Evolutionary conservation across 805 yeast species (phyloP).

Genomic region (Deakozyma indianensis): DNA sequence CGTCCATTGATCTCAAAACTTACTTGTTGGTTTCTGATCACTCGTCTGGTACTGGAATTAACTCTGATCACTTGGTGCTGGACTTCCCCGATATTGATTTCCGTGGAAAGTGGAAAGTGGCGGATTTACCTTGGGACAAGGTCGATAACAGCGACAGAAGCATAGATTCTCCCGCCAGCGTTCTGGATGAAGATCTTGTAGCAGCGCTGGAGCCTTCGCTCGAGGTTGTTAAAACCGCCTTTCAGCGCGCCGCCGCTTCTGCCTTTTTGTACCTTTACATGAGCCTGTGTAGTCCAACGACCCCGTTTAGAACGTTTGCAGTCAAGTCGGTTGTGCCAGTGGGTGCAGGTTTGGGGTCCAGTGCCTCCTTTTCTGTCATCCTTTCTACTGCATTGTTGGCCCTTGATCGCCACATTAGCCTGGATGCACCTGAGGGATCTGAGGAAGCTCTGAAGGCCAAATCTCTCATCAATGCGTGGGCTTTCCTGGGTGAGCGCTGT

Average conservation of each 20-base stretch:
- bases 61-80: constrained; percentile 34
- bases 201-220: constrained; percentile 11
- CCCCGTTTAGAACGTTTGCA: constrained; percentile 42
- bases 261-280: constrained; percentile 71
- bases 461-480: constrained; percentile 65
- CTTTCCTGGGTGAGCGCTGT: constrained; percentile 87
- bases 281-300: constrained; percentile 34
- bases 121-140: constrained; percentile 47
- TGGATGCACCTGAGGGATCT: constrained; percentile 10
- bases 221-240: constrained; percentile 30
- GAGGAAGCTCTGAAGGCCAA: constrained; percentile 24
- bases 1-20: constrained; percentile 77
- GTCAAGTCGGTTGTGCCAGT: constrained; percentile 80
- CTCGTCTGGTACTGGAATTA: constrained; percentile 6
- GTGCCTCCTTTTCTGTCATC: constrained; percentile 82
- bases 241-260: constrained; percentile 65
- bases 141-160: constrained; percentile 13
- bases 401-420: constrained; percentile 39
- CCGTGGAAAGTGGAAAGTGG: constrained; percentile 44
- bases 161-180: constrained; percentile 3
- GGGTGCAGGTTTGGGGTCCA: constrained; percentile 94
- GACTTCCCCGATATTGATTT: constrained; percentile 78
- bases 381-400: constrained; percentile 54
- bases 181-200: constrained; percentile 6
- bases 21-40: constrained; percentile 50